Evolutionary conservation across 2,329 filamentous ascomycete genomes (phyloP).

Genomic region (Colletotrichum lindemuthianum): DNA sequence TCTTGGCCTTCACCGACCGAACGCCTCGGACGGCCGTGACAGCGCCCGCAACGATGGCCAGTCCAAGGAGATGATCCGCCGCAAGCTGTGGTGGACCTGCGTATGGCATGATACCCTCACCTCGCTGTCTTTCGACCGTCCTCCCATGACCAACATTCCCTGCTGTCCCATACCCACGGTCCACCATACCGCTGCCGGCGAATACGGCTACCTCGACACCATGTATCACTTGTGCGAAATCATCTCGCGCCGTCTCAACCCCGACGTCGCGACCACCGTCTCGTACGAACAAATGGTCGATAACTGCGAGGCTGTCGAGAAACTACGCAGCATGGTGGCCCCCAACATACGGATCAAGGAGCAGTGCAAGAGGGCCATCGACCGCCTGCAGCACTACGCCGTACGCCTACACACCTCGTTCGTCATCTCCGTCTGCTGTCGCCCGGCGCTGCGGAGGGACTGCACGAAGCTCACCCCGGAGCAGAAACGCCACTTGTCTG

Average conservation of each 20-base stretch:
- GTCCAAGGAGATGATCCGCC: conserved; percentile 64
- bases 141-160: conserved; percentile 70
- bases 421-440: conserved; percentile 72
- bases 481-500: conserved; percentile 65
- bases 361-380: conserved; percentile 70
- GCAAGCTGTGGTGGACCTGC: conserved; percentile 72
- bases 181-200: conserved; percentile 53
- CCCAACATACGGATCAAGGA: conserved; percentile 68
- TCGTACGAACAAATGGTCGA: conserved; percentile 66
- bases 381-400: conserved; percentile 71
- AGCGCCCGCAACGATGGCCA: conserved; percentile 53
- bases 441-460: conserved; percentile 68
- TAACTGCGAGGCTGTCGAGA: conserved; percentile 65
- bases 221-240: conserved; percentile 73
- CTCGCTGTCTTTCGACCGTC: conserved; percentile 73
- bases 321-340: conserved; percentile 58
- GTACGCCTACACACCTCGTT: conserved; percentile 73
- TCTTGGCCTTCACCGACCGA: conserved; percentile 66
- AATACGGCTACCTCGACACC: conserved; percentile 69
- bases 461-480: conserved; percentile 58
- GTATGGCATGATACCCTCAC: conserved; percentile 75
- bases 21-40: conserved; percentile 57
- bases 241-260: conserved; percentile 66
- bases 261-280: conserved; percentile 60
- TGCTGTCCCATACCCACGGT: conserved; percentile 63